A percentile compares a stretch with the other conserved stretches of the same genome.
Evolutionary conservation across 768 basidiomycete genomes (phyloP).

Genomic region (Candolleomyces aberdarensis): DNA sequence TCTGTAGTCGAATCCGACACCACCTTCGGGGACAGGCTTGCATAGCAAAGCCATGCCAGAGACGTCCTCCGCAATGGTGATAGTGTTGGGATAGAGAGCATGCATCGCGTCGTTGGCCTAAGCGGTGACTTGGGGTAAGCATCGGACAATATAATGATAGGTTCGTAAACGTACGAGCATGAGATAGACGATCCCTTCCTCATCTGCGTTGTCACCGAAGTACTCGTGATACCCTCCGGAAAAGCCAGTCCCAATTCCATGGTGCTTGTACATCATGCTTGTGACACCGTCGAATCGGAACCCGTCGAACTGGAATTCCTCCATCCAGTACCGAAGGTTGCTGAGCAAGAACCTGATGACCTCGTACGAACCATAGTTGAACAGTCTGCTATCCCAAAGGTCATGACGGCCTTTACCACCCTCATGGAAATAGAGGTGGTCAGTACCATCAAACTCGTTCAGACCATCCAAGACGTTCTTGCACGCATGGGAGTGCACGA

Average conservation of each 20-base stretch:
- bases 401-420: slow-evolving; percentile 89
- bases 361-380: slow-evolving; percentile 95
- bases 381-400: slow-evolving; percentile 96
- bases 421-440: slow-evolving; percentile 96
- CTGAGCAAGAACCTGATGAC: slow-evolving; percentile 93
- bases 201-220: slow-evolving; percentile 81
- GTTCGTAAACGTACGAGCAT: slow-evolving; percentile 76
- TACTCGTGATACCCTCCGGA: slow-evolving; percentile 99
- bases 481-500: slow-evolving; percentile 98
- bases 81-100: slow-evolving; percentile 68
- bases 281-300: slow-evolving; percentile 99
- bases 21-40: slow-evolving; percentile 72
- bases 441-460: slow-evolving; percentile 95
- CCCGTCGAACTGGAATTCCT: slow-evolving; percentile 94
- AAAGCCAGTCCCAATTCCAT: slow-evolving; percentile 97
- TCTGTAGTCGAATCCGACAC: slow-evolving; percentile 97
- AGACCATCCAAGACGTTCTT: slow-evolving; percentile 96
- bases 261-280: slow-evolving; percentile 98
- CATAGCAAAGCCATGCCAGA: slow-evolving; percentile 98
- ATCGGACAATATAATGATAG: background rate
- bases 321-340: slow-evolving; percentile 93
- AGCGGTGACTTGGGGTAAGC: no score
- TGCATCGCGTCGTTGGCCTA: slow-evolving; percentile 94
- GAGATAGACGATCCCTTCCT: slow-evolving; percentile 90
- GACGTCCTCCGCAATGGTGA: slow-evolving; percentile 98